Percentiles rank a stretch among this genome's conserved stretches.
Conservation (phyloP, 306 rosid species). For the Fragaria nilgerrensis region DNA sequence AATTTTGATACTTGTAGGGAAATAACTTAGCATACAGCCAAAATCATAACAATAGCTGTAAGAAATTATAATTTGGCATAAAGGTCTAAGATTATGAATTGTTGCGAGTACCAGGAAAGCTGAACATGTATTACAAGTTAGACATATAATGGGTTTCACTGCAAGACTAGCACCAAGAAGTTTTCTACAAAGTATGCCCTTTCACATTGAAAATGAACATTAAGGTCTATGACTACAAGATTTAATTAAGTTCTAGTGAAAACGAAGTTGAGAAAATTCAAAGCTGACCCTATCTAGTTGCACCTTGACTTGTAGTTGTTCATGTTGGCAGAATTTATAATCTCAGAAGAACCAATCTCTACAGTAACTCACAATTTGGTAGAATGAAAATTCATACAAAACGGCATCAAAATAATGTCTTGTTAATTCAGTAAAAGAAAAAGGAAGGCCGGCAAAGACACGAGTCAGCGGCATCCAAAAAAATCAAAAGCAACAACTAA, state of each 20-base stretch:
- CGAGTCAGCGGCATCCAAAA: background rate
- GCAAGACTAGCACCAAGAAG: background rate
- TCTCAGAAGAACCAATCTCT: background rate
- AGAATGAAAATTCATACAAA: background rate
- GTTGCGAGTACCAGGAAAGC: background rate
- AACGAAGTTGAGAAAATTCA: background rate
- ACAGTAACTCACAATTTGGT: background rate
- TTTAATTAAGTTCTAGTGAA: background rate
- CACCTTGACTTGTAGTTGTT: conserved; percentile 2
- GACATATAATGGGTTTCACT: background rate
- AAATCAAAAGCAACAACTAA: background rate
- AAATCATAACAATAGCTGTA: background rate
- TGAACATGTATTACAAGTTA: background rate
- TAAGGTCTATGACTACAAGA: background rate
- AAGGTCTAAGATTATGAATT: background rate
- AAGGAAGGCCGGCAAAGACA: background rate
- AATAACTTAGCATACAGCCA: background rate
- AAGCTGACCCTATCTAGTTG: background rate
- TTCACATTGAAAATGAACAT: background rate
- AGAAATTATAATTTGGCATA: background rate
- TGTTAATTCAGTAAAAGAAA: background rate
- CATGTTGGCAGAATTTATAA: background rate
- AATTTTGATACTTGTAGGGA: background rate
- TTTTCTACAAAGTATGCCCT: background rate
- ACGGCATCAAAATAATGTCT: background rate